Evolutionary conservation across 2,329 filamentous ascomycete genomes (phyloP), one percentile per base, ranked within the genome.

Genomic region (Colletotrichum lindemuthianum): DNA sequence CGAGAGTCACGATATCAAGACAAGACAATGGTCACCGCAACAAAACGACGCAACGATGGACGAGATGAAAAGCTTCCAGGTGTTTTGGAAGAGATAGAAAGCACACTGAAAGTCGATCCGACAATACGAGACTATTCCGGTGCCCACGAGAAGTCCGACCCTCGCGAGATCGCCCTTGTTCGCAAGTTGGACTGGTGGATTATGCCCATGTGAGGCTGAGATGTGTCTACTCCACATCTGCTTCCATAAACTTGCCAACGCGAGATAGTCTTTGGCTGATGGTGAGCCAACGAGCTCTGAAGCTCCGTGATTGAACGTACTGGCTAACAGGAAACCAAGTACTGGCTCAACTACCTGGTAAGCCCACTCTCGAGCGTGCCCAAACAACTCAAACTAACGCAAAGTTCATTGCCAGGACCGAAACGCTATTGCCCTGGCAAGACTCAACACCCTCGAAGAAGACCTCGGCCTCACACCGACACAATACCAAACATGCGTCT

Each of bases 381-480:
- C 4, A 24, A 4, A 24, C n/a, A 4, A 24, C 24, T 24, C 24
- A 3, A 24, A 1, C 24, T 24, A 24, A 24, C 5, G 24, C 24
- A 24, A 24, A 24, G 24, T 24, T 4, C 24, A 24, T 4, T 24
- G 4, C 12, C 40, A 63, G 60, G 55, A 86, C 68, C 76, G 82
- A 12, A 85, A 84, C 60, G 84, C 87, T 43, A 86, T 88, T 69
- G 86, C 86, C 2, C 82, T 85, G 16, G 86, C 86, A 2, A 77
- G 81, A 40, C 70, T 88, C 16, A 82, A 85, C 58, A 83, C 82
- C 1, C 73, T 88, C 7, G 81, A 86, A 54, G 76, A 81, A 10
- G 83, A 88, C 43, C 74, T 88, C 8, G 73, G 77, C 2, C 74
- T 88, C 53, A 73, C 73, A 1, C 80, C 79, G 15, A 65, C 65